Conservation (phyloP, 2,329 filamentous ascomycete genomes). For the Aspergillus nomiae region DNA sequence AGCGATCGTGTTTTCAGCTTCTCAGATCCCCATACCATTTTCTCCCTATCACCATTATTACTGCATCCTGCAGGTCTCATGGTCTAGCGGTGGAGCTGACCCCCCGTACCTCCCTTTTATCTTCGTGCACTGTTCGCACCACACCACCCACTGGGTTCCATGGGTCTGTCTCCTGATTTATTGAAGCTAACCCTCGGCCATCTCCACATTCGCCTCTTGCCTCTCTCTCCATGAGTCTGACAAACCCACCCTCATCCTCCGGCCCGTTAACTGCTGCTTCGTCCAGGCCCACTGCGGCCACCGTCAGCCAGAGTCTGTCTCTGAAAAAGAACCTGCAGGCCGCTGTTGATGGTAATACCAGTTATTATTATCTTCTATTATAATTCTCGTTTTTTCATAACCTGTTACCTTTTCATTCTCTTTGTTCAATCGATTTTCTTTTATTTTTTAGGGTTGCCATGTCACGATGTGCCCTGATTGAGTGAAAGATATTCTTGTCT, state of each 20-base stretch:
- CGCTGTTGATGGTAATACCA: slow-evolving; percentile 49
- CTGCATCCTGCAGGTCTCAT: slow-evolving; percentile 1
- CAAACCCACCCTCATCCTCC: slow-evolving; percentile 44
- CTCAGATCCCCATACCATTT: background rate
- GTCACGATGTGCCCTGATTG: slow-evolving; percentile 17
- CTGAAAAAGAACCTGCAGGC: slow-evolving; percentile 48
- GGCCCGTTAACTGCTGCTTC: slow-evolving; percentile 41
- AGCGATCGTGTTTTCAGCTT: background rate
- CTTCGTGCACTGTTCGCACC: slow-evolving; percentile 4
- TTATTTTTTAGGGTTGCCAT: slow-evolving; percentile 9
- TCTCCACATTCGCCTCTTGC: slow-evolving; percentile 10
- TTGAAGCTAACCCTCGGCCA: background rate
- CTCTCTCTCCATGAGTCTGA: slow-evolving; percentile 41
- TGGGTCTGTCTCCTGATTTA: slow-evolving; percentile 5
- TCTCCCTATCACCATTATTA: background rate
- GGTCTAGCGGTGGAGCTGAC: background rate
- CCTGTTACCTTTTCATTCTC: slow-evolving; percentile 3
- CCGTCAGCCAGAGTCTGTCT: slow-evolving; percentile 35
- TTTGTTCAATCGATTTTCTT: slow-evolving; percentile 18
- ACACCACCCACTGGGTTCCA: slow-evolving; percentile 4
- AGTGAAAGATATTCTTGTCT: slow-evolving; percentile 4
- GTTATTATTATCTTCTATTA: slow-evolving; percentile 19
- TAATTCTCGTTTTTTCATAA: slow-evolving; percentile 7
- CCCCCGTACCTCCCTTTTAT: slow-evolving; percentile 1
- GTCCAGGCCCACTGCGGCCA: slow-evolving; percentile 35